Evolutionary conservation across 2,329 filamentous ascomycete species (phyloP).

Genomic region (Alternaria burnsii): DNA sequence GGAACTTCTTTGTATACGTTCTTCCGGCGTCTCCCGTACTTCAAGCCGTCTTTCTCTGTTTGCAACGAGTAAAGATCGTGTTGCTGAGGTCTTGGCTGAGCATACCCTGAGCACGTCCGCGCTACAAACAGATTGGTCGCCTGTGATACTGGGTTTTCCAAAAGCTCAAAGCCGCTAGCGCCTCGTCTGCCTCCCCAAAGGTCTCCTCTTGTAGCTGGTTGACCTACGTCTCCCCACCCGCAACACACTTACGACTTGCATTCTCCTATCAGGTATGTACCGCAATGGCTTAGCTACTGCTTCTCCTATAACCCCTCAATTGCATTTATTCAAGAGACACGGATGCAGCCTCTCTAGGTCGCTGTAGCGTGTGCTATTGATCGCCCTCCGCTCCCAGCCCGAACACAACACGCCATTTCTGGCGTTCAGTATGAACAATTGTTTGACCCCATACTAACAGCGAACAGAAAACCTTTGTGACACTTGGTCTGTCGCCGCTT

Average conservation of each 20-base stretch:
- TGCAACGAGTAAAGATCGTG: conserved; percentile 1
- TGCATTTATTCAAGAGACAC: not conserved
- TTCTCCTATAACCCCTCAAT: not conserved
- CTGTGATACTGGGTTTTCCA: not conserved
- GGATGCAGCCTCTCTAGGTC: not conserved
- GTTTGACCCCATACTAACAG: conserved; percentile 4
- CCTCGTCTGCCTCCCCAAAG: conserved; percentile 4
- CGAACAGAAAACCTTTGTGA: not conserved
- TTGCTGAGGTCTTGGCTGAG: conserved; percentile 2
- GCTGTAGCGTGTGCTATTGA: not conserved
- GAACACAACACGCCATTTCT: not conserved
- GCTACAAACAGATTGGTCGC: not conserved
- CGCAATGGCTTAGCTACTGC: not conserved
- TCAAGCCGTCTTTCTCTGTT: conserved; percentile 2
- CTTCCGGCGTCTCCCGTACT: conserved; percentile 5
- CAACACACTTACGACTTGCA: not conserved
- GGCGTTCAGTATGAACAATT: not conserved
- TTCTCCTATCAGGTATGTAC: conserved; percentile 11
- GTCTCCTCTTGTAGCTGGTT: not conserved
- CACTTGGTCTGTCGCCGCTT: not conserved
- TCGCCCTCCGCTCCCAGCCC: not conserved
- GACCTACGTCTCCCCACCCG: not conserved
- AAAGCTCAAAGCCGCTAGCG: conserved; percentile 13
- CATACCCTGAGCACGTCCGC: conserved; percentile 13
- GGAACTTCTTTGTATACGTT: not conserved